Evolutionary conservation across 2,329 filamentous ascomycete species (phyloP).

Genomic region (Epicoccum nigrum): DNA sequence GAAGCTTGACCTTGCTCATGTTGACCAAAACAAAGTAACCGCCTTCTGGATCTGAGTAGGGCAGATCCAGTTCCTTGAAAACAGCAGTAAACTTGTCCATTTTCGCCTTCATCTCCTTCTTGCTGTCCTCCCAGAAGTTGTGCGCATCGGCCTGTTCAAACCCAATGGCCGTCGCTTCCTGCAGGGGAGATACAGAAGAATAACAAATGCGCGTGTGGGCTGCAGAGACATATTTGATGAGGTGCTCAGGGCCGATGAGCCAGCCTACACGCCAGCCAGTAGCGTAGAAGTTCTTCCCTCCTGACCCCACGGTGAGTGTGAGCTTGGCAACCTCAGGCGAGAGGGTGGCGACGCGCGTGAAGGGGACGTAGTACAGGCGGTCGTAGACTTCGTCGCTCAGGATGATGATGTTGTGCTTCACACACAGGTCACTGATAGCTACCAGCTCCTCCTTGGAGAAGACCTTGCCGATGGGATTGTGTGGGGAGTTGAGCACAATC

Average conservation of each 20-base stretch:
- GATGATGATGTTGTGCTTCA: slow-evolving; percentile 93
- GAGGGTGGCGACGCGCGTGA: slow-evolving; percentile 88
- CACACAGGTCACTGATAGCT: slow-evolving; percentile 83
- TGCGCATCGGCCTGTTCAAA: slow-evolving; percentile 87
- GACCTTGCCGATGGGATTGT: slow-evolving; percentile 97
- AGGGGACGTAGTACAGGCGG: slow-evolving; percentile 91
- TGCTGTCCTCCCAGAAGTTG: slow-evolving; percentile 85
- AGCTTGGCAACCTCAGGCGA: slow-evolving; percentile 87
- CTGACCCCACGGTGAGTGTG: slow-evolving; percentile 92
- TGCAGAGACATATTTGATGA: slow-evolving; percentile 89
- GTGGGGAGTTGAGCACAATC: slow-evolving; percentile 88
- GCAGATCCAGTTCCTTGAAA: slow-evolving; percentile 56
- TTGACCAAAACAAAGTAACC: slow-evolving; percentile 98
- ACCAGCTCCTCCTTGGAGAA: slow-evolving; percentile 84
- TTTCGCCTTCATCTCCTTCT: slow-evolving; percentile 87
- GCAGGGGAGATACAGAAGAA: slow-evolving; percentile 87
- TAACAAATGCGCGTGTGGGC: slow-evolving; percentile 98
- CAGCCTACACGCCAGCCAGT: slow-evolving; percentile 98
- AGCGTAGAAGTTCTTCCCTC: slow-evolving; percentile 97
- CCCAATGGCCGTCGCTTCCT: slow-evolving; percentile 91
- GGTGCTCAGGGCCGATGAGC: slow-evolving; percentile 84
- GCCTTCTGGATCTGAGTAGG: slow-evolving; percentile 89
- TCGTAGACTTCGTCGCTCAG: slow-evolving; percentile 80
- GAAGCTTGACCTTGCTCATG: slow-evolving; percentile 84
- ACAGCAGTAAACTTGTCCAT: slow-evolving; percentile 82